Evolutionary conservation across 768 basidiomycete genomes (phyloP).

Genomic region (Russula compacta): DNA sequence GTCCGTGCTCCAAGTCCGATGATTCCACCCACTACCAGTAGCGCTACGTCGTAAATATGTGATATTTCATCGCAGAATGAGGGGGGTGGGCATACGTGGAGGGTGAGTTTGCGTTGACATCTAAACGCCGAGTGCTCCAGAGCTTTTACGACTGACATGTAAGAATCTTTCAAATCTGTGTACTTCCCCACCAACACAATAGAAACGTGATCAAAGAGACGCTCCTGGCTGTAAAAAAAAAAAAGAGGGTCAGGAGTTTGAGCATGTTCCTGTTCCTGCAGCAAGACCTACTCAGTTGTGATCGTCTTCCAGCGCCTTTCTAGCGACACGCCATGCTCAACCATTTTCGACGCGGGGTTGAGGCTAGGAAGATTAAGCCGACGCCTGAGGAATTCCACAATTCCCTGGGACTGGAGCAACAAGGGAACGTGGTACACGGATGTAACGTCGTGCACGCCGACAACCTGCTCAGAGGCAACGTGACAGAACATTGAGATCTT

Average conservation of each 20-base stretch:
- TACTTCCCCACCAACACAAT: slow-evolving; percentile 97
- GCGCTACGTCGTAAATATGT: not conserved
- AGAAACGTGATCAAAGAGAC: slow-evolving; percentile 78
- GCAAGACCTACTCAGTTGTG: slow-evolving; percentile 55
- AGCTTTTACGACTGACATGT: slow-evolving; percentile 96
- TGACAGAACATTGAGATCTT: slow-evolving; percentile 99
- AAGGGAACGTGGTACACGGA: slow-evolving; percentile 98
- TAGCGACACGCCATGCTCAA: slow-evolving; percentile 54
- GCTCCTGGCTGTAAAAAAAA: slow-evolving; percentile 63
- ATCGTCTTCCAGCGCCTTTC: slow-evolving; percentile 72
- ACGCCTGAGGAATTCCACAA: slow-evolving; percentile 73
- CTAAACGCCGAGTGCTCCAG: slow-evolving; percentile 95
- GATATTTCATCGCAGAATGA: slow-evolving; percentile 8
- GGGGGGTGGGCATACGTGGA: slow-evolving; percentile 57
- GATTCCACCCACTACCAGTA: slow-evolving; percentile 85
- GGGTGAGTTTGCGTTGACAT: slow-evolving; percentile 70
- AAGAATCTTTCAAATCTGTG: slow-evolving; percentile 93
- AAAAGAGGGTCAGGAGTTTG: not conserved
- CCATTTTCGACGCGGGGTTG: slow-evolving; percentile 45
- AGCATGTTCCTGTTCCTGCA: not conserved
- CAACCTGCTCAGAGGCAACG: slow-evolving; percentile 78
- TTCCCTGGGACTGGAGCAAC: slow-evolving; percentile 86
- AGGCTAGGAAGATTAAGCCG: slow-evolving; percentile 65
- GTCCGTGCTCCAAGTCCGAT: slow-evolving; percentile 77
- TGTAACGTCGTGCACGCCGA: slow-evolving; percentile 92